These are phyloP conservation scores for Pseudohalonectria lignicola DNA, from an alignment of 2,329 filamentous ascomycete species.

Conservation along the genomic window DNA sequence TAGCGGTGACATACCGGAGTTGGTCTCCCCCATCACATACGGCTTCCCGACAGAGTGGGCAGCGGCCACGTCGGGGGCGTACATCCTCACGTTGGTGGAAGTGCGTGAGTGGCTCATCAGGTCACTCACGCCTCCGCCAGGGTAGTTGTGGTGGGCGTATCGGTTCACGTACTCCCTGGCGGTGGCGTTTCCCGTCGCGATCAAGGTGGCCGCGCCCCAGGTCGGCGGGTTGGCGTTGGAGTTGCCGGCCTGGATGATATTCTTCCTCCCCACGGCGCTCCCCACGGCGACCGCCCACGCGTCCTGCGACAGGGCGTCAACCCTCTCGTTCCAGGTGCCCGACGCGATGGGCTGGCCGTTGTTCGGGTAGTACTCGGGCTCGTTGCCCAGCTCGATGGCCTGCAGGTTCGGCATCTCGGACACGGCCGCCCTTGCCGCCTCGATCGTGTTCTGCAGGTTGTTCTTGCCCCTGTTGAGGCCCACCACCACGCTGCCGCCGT, in stretches of 20 bases:
- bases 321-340: conserved; percentile 22
- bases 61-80: conserved; percentile 26
- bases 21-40: conserved; percentile 37
- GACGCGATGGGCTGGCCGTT: conserved; percentile 25
- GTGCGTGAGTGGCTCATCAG: conserved; percentile 34
- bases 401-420: conserved; percentile 33
- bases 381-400: conserved; percentile 46
- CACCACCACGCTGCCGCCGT: conserved; percentile 36
- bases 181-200: conserved; percentile 22
- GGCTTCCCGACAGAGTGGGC: conserved; percentile 25
- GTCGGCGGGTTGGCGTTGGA: conserved; percentile 22
- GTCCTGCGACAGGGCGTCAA: conserved; percentile 25
- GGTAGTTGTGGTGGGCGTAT: conserved; percentile 38
- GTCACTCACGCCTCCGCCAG: conserved; percentile 25
- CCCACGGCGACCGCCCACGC: conserved; percentile 24
- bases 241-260: conserved; percentile 28
- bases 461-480: conserved; percentile 43
- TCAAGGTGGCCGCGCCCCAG: conserved; percentile 26
- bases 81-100: conserved; percentile 24
- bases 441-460: conserved; percentile 40
- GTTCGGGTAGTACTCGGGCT: conserved; percentile 35
- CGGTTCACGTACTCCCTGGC: conserved; percentile 25
- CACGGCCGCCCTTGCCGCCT: conserved; percentile 33
- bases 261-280: conserved; percentile 18
- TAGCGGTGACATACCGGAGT: conserved; percentile 25